Base-by-base conservation (phyloP, 139 green algal species). In the Closterium sp. region DNA sequence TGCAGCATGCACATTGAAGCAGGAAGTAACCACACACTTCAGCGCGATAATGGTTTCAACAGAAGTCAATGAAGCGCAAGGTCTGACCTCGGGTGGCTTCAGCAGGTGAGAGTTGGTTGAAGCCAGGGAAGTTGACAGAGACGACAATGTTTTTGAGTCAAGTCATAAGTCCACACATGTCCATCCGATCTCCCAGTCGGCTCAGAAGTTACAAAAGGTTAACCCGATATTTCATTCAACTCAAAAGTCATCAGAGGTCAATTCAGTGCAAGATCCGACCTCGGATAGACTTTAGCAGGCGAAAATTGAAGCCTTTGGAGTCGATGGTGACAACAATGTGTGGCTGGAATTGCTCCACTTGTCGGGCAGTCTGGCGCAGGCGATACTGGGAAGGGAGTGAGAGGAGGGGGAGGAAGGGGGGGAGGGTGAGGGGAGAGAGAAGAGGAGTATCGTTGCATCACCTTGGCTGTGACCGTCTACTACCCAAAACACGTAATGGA, bases 281-380 rank as follows among this genome's bases (percentile, higher is more conserved):
- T 79, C 62, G 1, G 2, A 79, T 79, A 24, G 62, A 13, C 62
- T 79, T 88, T 24, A 88, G 85, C 85, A 88, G 29, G 85, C 85
- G 85, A 24, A 34, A 31, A 28, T 31, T 34, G 85, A 88, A 88
- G 85, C 85, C 85, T 24, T 88, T 88, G 85, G 85, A 88, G 85
- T 88, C 85, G 29, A 88, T 88, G 85, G 85, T 88, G 85, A 88
- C 19, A 24, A 88, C 22, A 31, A 88, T 88, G 85, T 88, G 85
- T 31, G 85, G 85, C 29, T 88, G 85, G 19, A 34, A 88, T 79
- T 24, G 62, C 62, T 79, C 62, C 62, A 79, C 62, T 13, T 79
- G 62, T 3, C 62, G 62, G 62, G 27, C 62, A 79, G 62, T 13
- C 19, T 79, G 62, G 62, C 62, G 62, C 62, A 79, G 62, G 62